Evolutionary conservation across 2,329 filamentous ascomycete genomes (phyloP).

Genomic region (Arthrobotrys iridis): DNA sequence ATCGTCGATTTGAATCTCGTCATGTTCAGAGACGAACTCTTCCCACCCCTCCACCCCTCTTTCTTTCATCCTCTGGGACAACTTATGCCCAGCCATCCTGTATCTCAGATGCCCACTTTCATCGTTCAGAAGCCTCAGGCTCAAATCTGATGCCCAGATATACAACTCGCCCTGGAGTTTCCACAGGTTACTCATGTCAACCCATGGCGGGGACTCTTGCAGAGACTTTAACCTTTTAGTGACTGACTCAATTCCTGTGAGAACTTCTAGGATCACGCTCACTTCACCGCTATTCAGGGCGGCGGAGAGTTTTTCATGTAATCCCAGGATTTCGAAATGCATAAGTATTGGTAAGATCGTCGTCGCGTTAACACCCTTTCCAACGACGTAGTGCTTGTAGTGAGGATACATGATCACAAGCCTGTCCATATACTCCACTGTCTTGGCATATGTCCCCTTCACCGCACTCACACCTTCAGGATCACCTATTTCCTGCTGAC

Average conservation of each 20-base stretch:
- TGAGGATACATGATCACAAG: slow-evolving; percentile 57
- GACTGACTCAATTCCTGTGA: slow-evolving; percentile 47
- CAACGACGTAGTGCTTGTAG: slow-evolving; percentile 46
- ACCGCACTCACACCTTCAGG: not conserved
- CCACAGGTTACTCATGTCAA: slow-evolving; percentile 56
- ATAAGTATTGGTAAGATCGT: slow-evolving; percentile 51
- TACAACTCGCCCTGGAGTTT: slow-evolving; percentile 56
- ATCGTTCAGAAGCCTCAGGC: slow-evolving; percentile 36
- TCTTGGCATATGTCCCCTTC: slow-evolving; percentile 35
- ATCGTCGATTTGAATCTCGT: slow-evolving; percentile 18
- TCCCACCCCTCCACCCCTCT: slow-evolving; percentile 30
- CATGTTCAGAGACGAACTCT: slow-evolving; percentile 27
- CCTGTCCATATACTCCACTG: slow-evolving; percentile 56
- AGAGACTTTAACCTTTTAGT: slow-evolving; percentile 54
- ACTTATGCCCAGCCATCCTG: slow-evolving; percentile 28
- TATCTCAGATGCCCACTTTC: slow-evolving; percentile 9
- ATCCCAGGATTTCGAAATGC: slow-evolving; percentile 45
- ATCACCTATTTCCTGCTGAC: not conserved
- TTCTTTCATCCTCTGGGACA: slow-evolving; percentile 47
- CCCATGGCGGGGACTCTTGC: slow-evolving; percentile 56
- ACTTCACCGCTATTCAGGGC: slow-evolving; percentile 5
- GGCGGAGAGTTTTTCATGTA: slow-evolving; percentile 40
- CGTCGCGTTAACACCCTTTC: slow-evolving; percentile 48
- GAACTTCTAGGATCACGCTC: slow-evolving; percentile 17
- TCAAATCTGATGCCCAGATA: slow-evolving; percentile 56